A percentile compares a stretch with the other conserved stretches of the same genome.
These are phyloP conservation scores for Camillea tinctor DNA, from an alignment of 2,329 filamentous ascomycete species.

Conservation along the genomic window DNA sequence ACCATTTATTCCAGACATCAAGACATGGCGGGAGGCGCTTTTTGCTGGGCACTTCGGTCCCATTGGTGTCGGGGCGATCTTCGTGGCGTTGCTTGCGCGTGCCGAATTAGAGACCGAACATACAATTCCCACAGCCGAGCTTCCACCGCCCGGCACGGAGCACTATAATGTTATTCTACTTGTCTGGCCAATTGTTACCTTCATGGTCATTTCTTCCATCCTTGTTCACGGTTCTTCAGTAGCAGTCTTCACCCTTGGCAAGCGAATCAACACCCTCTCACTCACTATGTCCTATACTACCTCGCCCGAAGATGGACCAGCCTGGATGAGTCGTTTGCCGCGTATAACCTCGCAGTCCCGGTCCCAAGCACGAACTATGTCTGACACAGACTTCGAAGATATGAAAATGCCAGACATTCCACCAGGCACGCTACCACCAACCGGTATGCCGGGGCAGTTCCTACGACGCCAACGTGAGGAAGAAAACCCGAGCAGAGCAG, in stretches of 20 bases:
- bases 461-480: slow-evolving; percentile 82
- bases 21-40: slow-evolving; percentile 94
- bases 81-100: slow-evolving; percentile 86
- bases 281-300: slow-evolving; percentile 96
- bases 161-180: slow-evolving; percentile 73
- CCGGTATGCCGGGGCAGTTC: slow-evolving; percentile 72
- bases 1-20: slow-evolving; percentile 91
- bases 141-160: slow-evolving; percentile 54
- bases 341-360: slow-evolving; percentile 65
- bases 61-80: slow-evolving; percentile 95
- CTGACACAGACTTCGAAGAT: slow-evolving; percentile 70
- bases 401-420: slow-evolving; percentile 60
- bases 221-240: slow-evolving; percentile 97
- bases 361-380: slow-evolving; percentile 83
- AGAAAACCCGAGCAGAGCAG: slow-evolving; percentile 50
- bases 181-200: slow-evolving; percentile 95
- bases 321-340: slow-evolving; percentile 94
- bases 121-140: slow-evolving; percentile 68
- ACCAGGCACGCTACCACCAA: slow-evolving; percentile 69
- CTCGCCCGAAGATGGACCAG: slow-evolving; percentile 81
- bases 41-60: slow-evolving; percentile 98
- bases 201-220: slow-evolving; percentile 92
- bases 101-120: slow-evolving; percentile 81
- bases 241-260: slow-evolving; percentile 94
- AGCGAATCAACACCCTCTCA: slow-evolving; percentile 94